A percentile compares a stretch with the other conserved stretches of the same genome.
phyloP scores from a whole-genome alignment of 2,329 filamentous ascomycete genomes.

The Diaporthe australafricana region DNA sequence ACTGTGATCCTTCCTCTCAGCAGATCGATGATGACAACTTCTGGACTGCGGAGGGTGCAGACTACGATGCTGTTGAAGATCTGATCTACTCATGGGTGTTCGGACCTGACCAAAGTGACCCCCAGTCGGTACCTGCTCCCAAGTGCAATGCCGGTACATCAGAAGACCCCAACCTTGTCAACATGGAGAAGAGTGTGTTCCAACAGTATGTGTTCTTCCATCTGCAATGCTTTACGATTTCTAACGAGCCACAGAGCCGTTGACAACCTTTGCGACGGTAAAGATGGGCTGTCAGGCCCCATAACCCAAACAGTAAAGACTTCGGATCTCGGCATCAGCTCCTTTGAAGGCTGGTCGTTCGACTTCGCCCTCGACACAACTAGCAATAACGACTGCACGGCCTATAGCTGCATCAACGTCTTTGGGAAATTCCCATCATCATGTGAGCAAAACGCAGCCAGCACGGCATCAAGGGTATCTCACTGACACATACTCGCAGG shows the following conservation, averaged over 20 bases:
- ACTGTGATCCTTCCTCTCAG: constrained; percentile 9
- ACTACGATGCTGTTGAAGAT: constrained; percentile 13
- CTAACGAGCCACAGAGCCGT: constrained; percentile 6
- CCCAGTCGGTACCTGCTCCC: background rate
- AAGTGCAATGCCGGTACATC: constrained; percentile 10
- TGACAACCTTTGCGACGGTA: background rate
- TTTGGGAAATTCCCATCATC: constrained; percentile 5
- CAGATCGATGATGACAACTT: background rate
- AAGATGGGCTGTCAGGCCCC: background rate
- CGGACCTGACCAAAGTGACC: constrained; percentile 15
- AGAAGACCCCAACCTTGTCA: background rate
- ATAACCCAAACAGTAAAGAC: background rate
- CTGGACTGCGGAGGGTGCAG: constrained; percentile 9
- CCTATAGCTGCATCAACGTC: background rate
- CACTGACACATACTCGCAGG: constrained; percentile 8
- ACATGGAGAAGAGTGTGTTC: constrained; percentile 10
- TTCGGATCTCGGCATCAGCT: constrained; percentile 12
- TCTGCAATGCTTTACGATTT: background rate
- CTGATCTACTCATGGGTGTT: constrained; percentile 11
- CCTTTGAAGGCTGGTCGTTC: background rate
- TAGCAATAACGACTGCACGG: constrained; percentile 6
- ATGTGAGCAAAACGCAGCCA: constrained; percentile 6
- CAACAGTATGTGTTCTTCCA: constrained; percentile 17
- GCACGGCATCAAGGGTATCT: constrained; percentile 1
- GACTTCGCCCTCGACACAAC: background rate